Evolutionary conservation across 23 red algal species (phyloP), one percentile per base, ranked within the genome.

Genomic region (Gracilaria domingensis): DNA sequence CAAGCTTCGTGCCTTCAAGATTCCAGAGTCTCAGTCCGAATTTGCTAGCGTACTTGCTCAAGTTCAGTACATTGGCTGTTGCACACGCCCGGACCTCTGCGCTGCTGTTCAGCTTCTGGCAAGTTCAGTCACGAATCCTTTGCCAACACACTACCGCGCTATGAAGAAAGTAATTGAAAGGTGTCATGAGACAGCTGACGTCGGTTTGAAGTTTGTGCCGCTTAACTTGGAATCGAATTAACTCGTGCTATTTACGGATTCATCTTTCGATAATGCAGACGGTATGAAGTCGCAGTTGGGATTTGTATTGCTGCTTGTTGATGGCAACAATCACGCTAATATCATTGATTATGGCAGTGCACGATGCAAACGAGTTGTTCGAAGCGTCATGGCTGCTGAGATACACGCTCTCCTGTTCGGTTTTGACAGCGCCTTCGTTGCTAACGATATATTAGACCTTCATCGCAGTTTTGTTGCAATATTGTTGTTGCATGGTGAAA

Each of bases 401-500:
- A 50, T 79, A 36, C 72, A 78, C n/a, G 86, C 72, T 44, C 36
- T 64, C 18, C 3, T 61, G 1, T 69, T 60, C 66, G 86, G 72
- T 7, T 89, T 89, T 44, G 86, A 89, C 36, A 77, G 80, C 66
- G 86, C 86, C n/a, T n/a, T n/a, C n/a, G n/a, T n/a, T n/a, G n/a
- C n/a, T n/a, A n/a, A n/a, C n/a, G n/a, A n/a, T n/a, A n/a, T n/a
- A n/a, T n/a, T n/a, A n/a, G n/a, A n/a, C n/a, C n/a, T n/a, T n/a
- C n/a, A n/a, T n/a, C n/a, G n/a, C n/a, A n/a, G n/a, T n/a, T n/a
- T n/a, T n/a, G n/a, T n/a, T n/a, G n/a, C n/a, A n/a, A n/a, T n/a
- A n/a, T n/a, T n/a, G n/a, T n/a, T n/a, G n/a, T n/a, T n/a, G n/a
- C n/a, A n/a, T n/a, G n/a, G n/a, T n/a, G n/a, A n/a, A n/a, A n/a